A percentile compares a stretch with the other conserved stretches of the same genome.
phyloP scores from a whole-genome alignment of 495 filamentous ascomycete genomes.

The Chaetomium tenue region DNA sequence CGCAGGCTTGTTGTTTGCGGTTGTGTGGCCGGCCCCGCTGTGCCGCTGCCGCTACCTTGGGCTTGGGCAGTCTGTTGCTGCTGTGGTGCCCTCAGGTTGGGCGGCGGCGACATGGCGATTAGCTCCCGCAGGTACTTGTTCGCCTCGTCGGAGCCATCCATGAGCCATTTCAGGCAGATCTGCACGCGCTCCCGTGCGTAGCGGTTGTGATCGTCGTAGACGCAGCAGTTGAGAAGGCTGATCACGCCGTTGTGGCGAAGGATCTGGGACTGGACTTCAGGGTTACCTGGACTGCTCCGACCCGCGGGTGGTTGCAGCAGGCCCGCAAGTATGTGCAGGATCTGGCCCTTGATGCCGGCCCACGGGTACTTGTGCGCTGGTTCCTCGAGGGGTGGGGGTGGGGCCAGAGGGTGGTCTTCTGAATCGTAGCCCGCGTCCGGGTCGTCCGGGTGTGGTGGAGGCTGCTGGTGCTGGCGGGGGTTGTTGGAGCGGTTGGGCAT shows the following conservation, averaged over 20 bases:
- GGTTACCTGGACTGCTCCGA: conserved; percentile 61
- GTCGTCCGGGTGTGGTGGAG: conserved; percentile 27
- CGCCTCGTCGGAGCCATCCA: conserved; percentile 81
- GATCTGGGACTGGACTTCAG: conserved; percentile 80
- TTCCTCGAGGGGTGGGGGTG: conserved; percentile 64
- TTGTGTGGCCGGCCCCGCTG: neutral
- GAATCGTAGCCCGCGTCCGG: conserved; percentile 42
- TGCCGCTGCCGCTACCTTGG: neutral
- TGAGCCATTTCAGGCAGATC: conserved; percentile 82
- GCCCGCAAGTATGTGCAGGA: conserved; percentile 80
- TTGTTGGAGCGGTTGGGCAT: conserved; percentile 26
- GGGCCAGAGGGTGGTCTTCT: conserved; percentile 48
- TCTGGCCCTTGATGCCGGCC: conserved; percentile 88
- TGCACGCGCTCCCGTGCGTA: conserved; percentile 89
- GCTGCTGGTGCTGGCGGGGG: conserved; percentile 9
- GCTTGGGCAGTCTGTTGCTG: neutral
- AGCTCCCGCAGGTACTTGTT: conserved; percentile 70
- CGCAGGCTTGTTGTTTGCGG: conserved; percentile 31
- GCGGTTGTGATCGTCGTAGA: conserved; percentile 82
- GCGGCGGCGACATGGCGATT: conserved; percentile 34
- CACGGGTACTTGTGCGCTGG: conserved; percentile 87
- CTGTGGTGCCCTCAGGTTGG: conserved; percentile 25
- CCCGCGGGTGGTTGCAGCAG: conserved; percentile 61
- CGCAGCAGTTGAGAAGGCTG: conserved; percentile 79
- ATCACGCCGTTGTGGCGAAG: conserved; percentile 77